These are phyloP conservation scores for Candida smagusa DNA, from an alignment of 1,139 yeast species.

Conservation along the genomic window DNA sequence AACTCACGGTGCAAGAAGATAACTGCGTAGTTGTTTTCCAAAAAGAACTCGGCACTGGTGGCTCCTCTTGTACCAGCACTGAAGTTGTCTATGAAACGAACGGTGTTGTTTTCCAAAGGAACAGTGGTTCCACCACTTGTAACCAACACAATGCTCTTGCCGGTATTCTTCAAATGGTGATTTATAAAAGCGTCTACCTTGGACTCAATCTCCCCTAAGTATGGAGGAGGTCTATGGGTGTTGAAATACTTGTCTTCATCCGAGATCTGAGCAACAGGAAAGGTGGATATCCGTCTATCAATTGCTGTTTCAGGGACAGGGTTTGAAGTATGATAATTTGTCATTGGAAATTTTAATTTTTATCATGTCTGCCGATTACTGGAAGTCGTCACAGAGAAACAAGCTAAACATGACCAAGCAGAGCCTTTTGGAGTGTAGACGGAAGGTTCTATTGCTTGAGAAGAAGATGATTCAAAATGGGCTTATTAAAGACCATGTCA, in stretches of 20 bases:
- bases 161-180: slow-evolving; percentile 34
- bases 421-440: slow-evolving; percentile 37
- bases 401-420: slow-evolving; percentile 43
- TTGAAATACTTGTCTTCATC: slow-evolving; percentile 79
- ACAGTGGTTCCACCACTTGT: slow-evolving; percentile 99
- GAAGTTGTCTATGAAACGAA: slow-evolving; percentile 91
- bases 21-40: slow-evolving; percentile 85
- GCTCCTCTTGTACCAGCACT: slow-evolving; percentile 99
- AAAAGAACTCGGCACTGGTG: slow-evolving; percentile 86
- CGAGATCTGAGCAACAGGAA: slow-evolving; percentile 69
- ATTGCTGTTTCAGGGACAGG: slow-evolving; percentile 76
- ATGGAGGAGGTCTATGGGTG: slow-evolving; percentile 69
- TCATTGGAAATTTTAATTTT: slow-evolving; percentile 1
- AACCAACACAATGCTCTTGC: slow-evolving; percentile 67
- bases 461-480: slow-evolving; percentile 48
- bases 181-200: slow-evolving; percentile 61
- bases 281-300: slow-evolving; percentile 70
- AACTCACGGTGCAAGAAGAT: slow-evolving; percentile 90
- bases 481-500: slow-evolving; percentile 40
- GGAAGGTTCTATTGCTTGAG: slow-evolving; percentile 38
- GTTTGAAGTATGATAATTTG: slow-evolving; percentile 52
- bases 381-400: slow-evolving; percentile 44
- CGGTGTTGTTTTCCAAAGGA: slow-evolving; percentile 94
- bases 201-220: slow-evolving; percentile 57
- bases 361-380: slow-evolving; percentile 46